Evolutionary conservation across 768 basidiomycete species (phyloP).

Genomic region (Peribolospora kevripleyi): DNA sequence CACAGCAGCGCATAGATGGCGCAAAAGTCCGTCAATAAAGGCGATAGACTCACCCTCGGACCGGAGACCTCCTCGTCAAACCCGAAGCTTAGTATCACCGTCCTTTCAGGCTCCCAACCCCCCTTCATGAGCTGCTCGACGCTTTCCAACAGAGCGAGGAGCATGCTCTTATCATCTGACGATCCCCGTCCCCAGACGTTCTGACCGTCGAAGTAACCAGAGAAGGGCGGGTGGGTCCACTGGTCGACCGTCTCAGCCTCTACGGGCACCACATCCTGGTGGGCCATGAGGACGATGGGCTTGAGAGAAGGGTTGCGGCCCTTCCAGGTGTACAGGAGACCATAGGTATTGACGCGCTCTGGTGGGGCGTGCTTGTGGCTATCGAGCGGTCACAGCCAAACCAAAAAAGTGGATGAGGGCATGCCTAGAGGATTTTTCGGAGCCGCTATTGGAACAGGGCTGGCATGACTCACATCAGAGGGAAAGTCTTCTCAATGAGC

Average conservation of each 20-base stretch:
- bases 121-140: constrained; percentile 41
- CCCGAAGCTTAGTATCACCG: constrained; percentile 22
- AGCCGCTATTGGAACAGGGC: no score
- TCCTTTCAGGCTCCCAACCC: constrained; percentile 34
- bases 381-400: no score
- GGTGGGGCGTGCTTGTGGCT: constrained; percentile 37
- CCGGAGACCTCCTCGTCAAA: constrained; percentile 45
- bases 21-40: neutral
- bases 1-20: constrained; percentile 3
- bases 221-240: constrained; percentile 9
- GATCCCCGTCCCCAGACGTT: constrained; percentile 1
- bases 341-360: constrained; percentile 52
- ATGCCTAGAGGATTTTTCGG: neutral
- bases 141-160: constrained; percentile 17
- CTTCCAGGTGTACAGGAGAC: constrained; percentile 46
- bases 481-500: constrained; percentile 29
- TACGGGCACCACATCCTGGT: constrained; percentile 11
- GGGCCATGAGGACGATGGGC: constrained; percentile 28
- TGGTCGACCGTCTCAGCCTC: neutral
- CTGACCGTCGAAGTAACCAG: constrained; percentile 1
- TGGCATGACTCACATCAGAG: constrained; percentile 28
- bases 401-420: neutral
- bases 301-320: constrained; percentile 39
- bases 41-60: neutral
- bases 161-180: constrained; percentile 9